Percentiles rank a stretch among this genome's conserved stretches.
phyloP scores from a whole-genome alignment of 192 early-diverging fungal species.

The Backusella liffmaniae region DNA sequence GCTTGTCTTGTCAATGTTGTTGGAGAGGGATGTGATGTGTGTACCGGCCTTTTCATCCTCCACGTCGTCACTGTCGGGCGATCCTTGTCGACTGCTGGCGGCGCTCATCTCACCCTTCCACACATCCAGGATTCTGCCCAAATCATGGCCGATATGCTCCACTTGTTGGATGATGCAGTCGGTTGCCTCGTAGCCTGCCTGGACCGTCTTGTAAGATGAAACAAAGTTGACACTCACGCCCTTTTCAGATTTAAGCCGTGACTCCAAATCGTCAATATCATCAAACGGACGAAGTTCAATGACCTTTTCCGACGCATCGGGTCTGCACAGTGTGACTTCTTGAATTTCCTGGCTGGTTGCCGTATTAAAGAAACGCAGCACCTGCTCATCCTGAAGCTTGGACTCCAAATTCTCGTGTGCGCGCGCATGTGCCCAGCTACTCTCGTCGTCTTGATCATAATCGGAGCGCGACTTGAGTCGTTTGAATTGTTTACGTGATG shows the following conservation, averaged over 20 bases:
- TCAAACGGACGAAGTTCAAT: slow-evolving; percentile 54
- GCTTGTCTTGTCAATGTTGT: slow-evolving; percentile 16
- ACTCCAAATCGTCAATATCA: slow-evolving; percentile 49
- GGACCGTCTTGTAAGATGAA: slow-evolving; percentile 51
- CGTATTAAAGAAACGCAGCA: slow-evolving; percentile 17
- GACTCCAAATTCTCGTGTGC: not conserved
- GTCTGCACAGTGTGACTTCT: slow-evolving; percentile 24
- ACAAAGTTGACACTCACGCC: slow-evolving; percentile 53
- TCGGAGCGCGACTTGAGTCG: not conserved
- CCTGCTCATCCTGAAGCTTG: not conserved
- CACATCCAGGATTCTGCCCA: slow-evolving; percentile 44
- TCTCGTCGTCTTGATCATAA: not conserved
- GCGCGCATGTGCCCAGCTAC: not conserved
- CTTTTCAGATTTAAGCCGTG: slow-evolving; percentile 47
- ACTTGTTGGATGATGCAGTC: slow-evolving; percentile 58
- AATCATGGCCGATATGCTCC: slow-evolving; percentile 53
- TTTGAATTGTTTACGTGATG: not conserved
- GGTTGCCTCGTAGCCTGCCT: slow-evolving; percentile 63
- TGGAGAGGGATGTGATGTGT: slow-evolving; percentile 29
- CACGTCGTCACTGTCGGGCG: slow-evolving; percentile 23
- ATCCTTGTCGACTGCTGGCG: not conserved
- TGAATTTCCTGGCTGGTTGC: slow-evolving; percentile 22
- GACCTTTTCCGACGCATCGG: not conserved
- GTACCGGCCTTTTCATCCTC: slow-evolving; percentile 43
- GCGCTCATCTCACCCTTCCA: slow-evolving; percentile 39